Evolutionary conservation across 208 protist genomes (phyloP).

Genomic region (Wallacemonas collosoma): DNA sequence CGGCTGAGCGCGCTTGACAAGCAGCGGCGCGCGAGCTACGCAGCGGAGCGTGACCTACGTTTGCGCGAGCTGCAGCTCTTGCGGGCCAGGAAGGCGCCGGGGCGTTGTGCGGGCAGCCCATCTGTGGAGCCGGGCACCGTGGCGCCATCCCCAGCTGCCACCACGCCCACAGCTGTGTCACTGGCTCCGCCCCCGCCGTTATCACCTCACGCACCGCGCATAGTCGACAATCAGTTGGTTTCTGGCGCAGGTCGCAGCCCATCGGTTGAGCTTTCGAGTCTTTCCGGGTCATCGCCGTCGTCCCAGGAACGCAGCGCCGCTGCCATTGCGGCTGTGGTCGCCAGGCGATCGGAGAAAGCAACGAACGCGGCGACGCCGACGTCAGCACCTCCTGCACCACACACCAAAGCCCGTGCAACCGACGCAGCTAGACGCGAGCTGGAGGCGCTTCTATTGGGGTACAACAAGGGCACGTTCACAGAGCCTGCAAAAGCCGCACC

Average conservation of each 20-base stretch:
- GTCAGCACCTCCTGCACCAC: background rate
- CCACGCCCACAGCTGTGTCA: too few species aligned
- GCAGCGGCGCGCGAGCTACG: conserved; percentile 30
- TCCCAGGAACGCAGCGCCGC: conserved; percentile 10
- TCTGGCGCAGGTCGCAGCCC: conserved; percentile 8
- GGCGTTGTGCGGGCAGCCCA: too few species aligned
- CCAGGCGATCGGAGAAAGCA: background rate
- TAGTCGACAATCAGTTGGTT: too few species aligned
- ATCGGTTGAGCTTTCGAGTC: conserved; percentile 41
- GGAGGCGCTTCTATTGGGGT: conserved; percentile 7
- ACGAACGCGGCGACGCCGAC: background rate
- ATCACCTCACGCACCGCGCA: too few species aligned
- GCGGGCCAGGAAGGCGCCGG: background rate
- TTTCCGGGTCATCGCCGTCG: conserved; percentile 29
- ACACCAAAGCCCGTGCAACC: background rate
- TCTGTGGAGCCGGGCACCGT: too few species aligned
- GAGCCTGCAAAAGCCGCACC: background rate
- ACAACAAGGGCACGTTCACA: background rate
- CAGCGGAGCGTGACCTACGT: conserved; percentile 29
- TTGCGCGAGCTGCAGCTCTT: conserved; percentile 27
- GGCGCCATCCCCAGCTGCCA: too few species aligned
- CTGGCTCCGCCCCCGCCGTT: too few species aligned
- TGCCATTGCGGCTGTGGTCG: background rate
- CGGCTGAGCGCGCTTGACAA: conserved; percentile 38
- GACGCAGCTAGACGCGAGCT: conserved; percentile 10